Evolutionary conservation across 208 protist species (phyloP), one percentile per base, ranked within the genome.

Genomic region (Wallacemonas sp.): DNA sequence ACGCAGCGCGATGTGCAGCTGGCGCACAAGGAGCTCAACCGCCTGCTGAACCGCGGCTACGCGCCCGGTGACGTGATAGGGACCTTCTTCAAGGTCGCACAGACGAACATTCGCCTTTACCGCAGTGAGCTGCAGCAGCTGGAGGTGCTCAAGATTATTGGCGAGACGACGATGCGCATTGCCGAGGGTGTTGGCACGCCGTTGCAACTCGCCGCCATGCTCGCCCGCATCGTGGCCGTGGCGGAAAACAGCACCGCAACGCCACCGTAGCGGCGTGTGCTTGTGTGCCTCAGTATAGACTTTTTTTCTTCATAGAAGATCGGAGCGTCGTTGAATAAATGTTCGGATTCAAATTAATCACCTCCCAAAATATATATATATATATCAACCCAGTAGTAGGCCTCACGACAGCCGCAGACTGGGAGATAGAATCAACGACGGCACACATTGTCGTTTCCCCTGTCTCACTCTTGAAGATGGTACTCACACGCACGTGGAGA

Each of bases 1-100:
- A 68, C 72, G 27, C 88, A 92, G 21, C 67, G 90, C 5, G 76
- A 98, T 23, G 81, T 97, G 0, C 62, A 77, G 30, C 75, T 80
- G 17, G 75, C 80, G 11, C 86, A 98, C 52, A 87, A 90, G 69
- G 78, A 89, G 55, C 68, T 99, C 81, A 67, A 88, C 44, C 78
- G 78, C 6, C 67, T 97, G 39, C 65, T 98, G 23, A 81, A 83
- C 47, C 70, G 88, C 8, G 98, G 98, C 11, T 99, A 99, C 74
- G 85, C 96, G 1, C 92, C 96, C 0, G 76, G 95, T 0, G 98
- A 99, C 78, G 96, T 99, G 41, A 94, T 99, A n/a, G 83, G 85
- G 16, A 99, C 97, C 0, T 88, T 99, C 33, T 99, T 98, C 68
- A 90, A 93, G 55, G 88, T 98, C 1, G 80, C 52, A 4, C 52